Conservation (phyloP, 192 early-diverging fungal species). For the Backusella circina region DNA sequence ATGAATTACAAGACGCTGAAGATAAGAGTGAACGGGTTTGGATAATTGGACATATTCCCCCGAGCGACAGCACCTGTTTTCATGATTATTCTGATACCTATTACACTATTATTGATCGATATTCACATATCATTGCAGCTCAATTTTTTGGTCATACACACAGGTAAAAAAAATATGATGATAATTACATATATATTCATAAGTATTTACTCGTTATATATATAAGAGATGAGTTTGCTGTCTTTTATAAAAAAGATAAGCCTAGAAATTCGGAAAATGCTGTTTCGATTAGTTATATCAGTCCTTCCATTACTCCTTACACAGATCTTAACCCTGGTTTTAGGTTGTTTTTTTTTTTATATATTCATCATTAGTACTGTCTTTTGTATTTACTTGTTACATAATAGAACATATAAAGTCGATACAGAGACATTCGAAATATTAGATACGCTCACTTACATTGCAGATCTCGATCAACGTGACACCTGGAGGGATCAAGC, state of each 20-base stretch:
- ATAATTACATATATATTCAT: background rate
- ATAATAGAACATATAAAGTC: slow-evolving; percentile 45
- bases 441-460: slow-evolving; percentile 48
- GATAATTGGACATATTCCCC: slow-evolving; percentile 53
- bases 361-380: background rate
- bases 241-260: slow-evolving; percentile 40
- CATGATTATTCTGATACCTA: slow-evolving; percentile 50
- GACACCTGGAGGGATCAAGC: slow-evolving; percentile 32
- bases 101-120: slow-evolving; percentile 51
- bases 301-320: slow-evolving; percentile 50
- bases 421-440: slow-evolving; percentile 50
- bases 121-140: slow-evolving; percentile 48
- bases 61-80: slow-evolving; percentile 43
- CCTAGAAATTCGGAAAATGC: slow-evolving; percentile 33
- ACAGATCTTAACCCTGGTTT: slow-evolving; percentile 51
- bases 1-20: slow-evolving; percentile 47
- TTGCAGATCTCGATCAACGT: slow-evolving; percentile 42
- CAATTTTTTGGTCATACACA: slow-evolving; percentile 60
- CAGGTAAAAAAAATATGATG: slow-evolving; percentile 13
- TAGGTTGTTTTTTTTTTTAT: slow-evolving; percentile 20
- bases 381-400: background rate
- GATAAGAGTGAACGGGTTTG: slow-evolving; percentile 47
- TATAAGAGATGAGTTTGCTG: slow-evolving; percentile 42
- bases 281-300: slow-evolving; percentile 43
- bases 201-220: background rate